These are phyloP conservation scores for Bipolaris oryzae DNA, from an alignment of 2,329 filamentous ascomycete genomes.

Conservation along the genomic window DNA sequence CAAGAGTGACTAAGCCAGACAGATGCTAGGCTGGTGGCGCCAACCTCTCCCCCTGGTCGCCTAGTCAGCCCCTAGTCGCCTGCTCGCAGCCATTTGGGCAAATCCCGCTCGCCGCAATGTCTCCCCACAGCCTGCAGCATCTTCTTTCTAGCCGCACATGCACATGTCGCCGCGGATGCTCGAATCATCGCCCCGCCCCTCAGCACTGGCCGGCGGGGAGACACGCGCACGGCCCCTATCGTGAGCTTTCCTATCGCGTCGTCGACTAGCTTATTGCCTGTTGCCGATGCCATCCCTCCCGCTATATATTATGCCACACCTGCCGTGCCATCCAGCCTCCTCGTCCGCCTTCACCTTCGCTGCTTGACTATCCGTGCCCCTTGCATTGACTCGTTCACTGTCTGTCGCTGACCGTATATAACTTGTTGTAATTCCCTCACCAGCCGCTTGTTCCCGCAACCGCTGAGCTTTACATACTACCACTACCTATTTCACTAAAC, in stretches of 20 bases:
- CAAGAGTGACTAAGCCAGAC: too few relatives aligned
- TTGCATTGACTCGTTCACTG: conserved; percentile 8
- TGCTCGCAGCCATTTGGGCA: background rate
- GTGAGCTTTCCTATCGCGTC: conserved; percentile 16
- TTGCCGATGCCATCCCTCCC: conserved; percentile 30
- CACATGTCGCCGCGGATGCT: background rate
- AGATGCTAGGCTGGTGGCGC: too few relatives aligned
- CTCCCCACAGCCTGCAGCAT: background rate
- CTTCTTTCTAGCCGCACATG: background rate
- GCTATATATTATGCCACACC: conserved; percentile 29
- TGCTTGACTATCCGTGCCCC: conserved; percentile 20
- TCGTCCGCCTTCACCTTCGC: conserved; percentile 37
- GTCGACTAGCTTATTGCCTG: conserved; percentile 28
- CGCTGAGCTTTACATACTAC: conserved; percentile 7
- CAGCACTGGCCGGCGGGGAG: conserved; percentile 11
- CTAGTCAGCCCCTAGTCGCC: background rate
- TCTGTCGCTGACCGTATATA: conserved; percentile 33
- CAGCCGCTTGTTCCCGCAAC: background rate
- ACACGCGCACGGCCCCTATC: conserved; percentile 16
- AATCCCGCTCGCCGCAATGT: background rate
- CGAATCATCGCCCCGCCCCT: conserved; percentile 10
- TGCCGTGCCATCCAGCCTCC: conserved; percentile 22
- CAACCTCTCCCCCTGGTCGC: too few relatives aligned
- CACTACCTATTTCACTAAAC: conserved; percentile 1
- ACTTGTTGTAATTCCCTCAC: conserved; percentile 21